phyloP scores from a whole-genome alignment of 1,284 basidiomycete genomes.

The Ustilago nuda region DNA sequence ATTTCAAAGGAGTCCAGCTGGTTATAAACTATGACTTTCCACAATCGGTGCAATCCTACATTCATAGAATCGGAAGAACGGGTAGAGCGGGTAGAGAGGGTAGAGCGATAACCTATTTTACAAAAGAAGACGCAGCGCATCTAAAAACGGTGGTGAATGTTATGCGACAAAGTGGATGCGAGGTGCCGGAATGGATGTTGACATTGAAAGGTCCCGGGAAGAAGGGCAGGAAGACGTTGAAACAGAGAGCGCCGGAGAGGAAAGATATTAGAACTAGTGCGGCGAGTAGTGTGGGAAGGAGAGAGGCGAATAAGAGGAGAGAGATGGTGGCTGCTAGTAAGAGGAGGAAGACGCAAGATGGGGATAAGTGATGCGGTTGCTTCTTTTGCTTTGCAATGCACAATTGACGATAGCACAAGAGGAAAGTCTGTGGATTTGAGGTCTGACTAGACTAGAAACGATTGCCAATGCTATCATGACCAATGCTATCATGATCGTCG shows the following conservation, averaged over 20 bases:
- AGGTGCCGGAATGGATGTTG: conserved; percentile 67
- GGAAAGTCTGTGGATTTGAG: no score
- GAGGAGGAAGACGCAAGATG: conserved; percentile 37
- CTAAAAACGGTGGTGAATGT: conserved; percentile 97
- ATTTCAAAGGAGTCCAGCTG: conserved; percentile 90
- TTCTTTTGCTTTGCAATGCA: background rate
- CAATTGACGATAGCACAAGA: no score
- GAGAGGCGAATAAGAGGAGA: conserved; percentile 49
- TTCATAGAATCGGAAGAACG: conserved; percentile 95
- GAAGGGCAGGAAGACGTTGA: conserved; percentile 85
- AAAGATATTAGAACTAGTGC: conserved; percentile 59
- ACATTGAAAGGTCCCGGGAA: conserved; percentile 82
- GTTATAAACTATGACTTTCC: conserved; percentile 84
- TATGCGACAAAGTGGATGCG: conserved; percentile 82
- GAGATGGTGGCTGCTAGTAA: conserved; percentile 65
- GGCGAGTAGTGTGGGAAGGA: conserved; percentile 55
- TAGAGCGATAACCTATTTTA: conserved; percentile 94
- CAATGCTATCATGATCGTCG: conserved; percentile 9
- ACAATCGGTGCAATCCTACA: conserved; percentile 82
- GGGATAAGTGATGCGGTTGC: background rate
- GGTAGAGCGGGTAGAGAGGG: conserved; percentile 92
- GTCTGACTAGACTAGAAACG: no score
- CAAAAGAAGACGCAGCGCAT: conserved; percentile 89
- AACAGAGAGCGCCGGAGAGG: conserved; percentile 79
- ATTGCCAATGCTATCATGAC: conserved; percentile 3